phyloP scores from a whole-genome alignment of 768 basidiomycete species.

The Mycena rebaudengoi region DNA sequence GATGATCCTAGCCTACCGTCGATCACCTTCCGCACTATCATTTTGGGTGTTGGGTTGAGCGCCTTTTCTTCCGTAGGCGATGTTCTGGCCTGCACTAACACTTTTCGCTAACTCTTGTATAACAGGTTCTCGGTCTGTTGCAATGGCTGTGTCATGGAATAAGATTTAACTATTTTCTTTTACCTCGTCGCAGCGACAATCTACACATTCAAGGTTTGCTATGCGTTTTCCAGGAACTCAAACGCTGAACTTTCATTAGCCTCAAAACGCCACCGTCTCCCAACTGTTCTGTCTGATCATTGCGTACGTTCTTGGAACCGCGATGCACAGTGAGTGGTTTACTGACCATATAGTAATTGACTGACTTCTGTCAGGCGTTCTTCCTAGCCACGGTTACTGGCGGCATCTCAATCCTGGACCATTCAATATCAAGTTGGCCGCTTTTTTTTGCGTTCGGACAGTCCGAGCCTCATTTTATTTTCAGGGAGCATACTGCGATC shows the following conservation, averaged over 20 bases:
- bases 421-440: constrained; percentile 63
- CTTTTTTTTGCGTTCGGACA: neutral
- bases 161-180: too few species aligned
- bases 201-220: constrained; percentile 43
- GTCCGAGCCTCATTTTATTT: neutral
- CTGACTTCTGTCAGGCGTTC: constrained; percentile 32
- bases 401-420: constrained; percentile 63
- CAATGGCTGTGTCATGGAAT: neutral
- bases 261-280: constrained; percentile 60
- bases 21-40: constrained; percentile 56
- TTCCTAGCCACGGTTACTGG: constrained; percentile 55
- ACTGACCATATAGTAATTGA: neutral
- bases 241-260: constrained; percentile 22
- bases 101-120: neutral
- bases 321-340: constrained; percentile 50
- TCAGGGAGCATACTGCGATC: constrained; percentile 59
- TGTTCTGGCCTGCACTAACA: neutral
- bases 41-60: constrained; percentile 58
- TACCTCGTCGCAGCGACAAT: too few species aligned
- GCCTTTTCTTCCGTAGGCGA: constrained; percentile 52
- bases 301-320: constrained; percentile 60
- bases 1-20: constrained; percentile 58
- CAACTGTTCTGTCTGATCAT: constrained; percentile 65
- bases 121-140: constrained; percentile 39
- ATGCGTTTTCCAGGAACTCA: neutral